Conservation (phyloP, 495 filamentous ascomycete species). For the Penicillium ochrochloron region DNA sequence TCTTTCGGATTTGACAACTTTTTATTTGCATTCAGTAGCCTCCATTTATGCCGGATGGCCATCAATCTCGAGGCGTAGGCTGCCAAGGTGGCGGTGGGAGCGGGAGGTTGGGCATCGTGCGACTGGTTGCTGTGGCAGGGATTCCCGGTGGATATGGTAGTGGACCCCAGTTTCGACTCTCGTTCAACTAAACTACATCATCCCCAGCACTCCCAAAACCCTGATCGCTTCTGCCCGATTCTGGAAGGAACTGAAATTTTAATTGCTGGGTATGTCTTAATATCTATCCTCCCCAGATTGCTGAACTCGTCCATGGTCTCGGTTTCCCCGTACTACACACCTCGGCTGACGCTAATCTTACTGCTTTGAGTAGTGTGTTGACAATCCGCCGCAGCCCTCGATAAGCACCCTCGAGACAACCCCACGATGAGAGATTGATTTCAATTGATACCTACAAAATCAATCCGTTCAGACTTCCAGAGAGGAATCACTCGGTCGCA, state of each 20-base stretch:
- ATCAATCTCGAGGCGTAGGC: not conserved
- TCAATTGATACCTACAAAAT: constrained; percentile 6
- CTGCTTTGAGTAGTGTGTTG: constrained; percentile 50
- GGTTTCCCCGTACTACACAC: not conserved
- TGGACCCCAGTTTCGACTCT: constrained; percentile 1
- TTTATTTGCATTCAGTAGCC: not conserved
- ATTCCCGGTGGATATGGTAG: constrained; percentile 36
- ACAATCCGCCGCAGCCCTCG: constrained; percentile 30
- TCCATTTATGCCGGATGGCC: not conserved
- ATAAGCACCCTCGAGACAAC: constrained; percentile 16
- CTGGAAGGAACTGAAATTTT: constrained; percentile 9
- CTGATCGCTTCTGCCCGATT: constrained; percentile 24
- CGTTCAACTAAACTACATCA: constrained; percentile 19
- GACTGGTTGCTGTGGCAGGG: constrained; percentile 47
- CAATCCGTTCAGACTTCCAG: not conserved
- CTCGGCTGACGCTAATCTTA: constrained; percentile 26
- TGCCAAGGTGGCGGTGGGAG: not conserved
- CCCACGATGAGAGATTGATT: constrained; percentile 20
- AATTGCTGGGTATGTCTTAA: not conserved
- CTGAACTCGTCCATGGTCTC: not conserved
- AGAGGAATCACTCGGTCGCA: constrained; percentile 11
- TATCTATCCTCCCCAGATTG: not conserved
- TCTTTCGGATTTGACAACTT: too few relatives aligned
- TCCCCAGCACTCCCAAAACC: constrained; percentile 22
- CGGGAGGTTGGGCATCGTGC: constrained; percentile 31